Evolutionary conservation across 805 yeast genomes (phyloP).

Genomic region (Candida palmyrensis): DNA sequence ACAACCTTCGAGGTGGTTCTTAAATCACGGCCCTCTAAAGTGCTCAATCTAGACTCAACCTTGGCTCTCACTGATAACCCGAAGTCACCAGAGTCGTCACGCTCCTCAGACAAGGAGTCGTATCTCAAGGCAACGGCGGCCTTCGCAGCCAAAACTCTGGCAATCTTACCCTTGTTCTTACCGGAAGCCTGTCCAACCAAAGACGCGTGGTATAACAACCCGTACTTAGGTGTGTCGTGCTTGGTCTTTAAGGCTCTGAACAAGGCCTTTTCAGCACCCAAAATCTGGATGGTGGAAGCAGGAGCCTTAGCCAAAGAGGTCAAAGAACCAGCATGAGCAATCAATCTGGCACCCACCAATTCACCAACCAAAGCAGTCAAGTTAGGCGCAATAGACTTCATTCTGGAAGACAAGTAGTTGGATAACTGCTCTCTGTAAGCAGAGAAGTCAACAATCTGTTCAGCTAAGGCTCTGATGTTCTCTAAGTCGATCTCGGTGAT

Average conservation of each 20-base stretch:
- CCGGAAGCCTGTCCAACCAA: constrained; percentile 97
- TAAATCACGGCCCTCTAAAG: constrained; percentile 93
- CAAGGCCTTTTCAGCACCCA: constrained; percentile 98
- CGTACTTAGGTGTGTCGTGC: constrained; percentile 98
- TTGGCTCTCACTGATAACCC: constrained; percentile 89
- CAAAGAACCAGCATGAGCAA: constrained; percentile 95
- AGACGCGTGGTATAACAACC: constrained; percentile 94
- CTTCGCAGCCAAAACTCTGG: constrained; percentile 97
- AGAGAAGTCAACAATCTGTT: constrained; percentile 93
- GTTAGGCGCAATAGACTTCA: constrained; percentile 99
- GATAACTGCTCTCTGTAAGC: constrained; percentile 95
- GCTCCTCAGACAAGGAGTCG: constrained; percentile 95
- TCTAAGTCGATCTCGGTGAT: constrained; percentile 86
- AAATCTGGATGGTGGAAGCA: constrained; percentile 95
- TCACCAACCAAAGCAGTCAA: constrained; percentile 94
- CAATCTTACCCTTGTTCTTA: constrained; percentile 97
- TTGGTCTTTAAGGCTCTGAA: constrained; percentile 98
- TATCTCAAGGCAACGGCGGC: constrained; percentile 96
- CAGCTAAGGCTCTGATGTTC: constrained; percentile 88
- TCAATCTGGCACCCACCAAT: constrained; percentile 95
- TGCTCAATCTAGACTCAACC: constrained; percentile 91
- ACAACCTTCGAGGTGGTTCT: constrained; percentile 82
- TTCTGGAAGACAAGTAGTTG: constrained; percentile 84
- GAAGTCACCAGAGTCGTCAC: constrained; percentile 91
- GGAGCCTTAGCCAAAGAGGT: constrained; percentile 96